Base-by-base conservation (phyloP, 495 filamentous ascomycete genomes). In the Daldinia grandis region DNA sequence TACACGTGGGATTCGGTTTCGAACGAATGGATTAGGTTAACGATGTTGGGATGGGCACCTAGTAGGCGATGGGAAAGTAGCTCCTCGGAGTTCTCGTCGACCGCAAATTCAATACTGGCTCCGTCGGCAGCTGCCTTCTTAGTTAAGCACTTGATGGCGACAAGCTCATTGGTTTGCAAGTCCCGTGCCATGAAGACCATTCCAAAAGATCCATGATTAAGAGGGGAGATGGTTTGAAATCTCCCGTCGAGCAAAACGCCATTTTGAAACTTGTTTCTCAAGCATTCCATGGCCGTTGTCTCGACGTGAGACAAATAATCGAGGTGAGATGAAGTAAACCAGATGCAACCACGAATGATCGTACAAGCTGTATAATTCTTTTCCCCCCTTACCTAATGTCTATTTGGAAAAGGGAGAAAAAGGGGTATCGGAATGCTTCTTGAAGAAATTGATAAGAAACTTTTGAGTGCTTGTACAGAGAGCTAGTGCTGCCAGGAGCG, bases 151-250 rank as follows among this genome's bases (percentile, higher is more conserved):
- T 99, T 99, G 85, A 99, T 90, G 57, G 95, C 95, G 63, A 99
- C 95, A 60, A 88, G 84, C 62, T 94, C 83, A 67, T 88, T 86
- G 63, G 90, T 97, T 69, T 81, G 71, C 63, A 83, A 85, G 80
- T 99, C 94, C 73, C 83, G 91, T 58, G 95, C 96, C 79, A 93
- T 88, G 80, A 97, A 97, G 71, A 99, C 95, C 91, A 97, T 94
- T 69, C 95, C 95, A 77, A 98, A 99, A 25, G 95, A 99, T 73
- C 95, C 95, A 86, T 98, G 93, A 76, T 99, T 98, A 82, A 99
- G 92, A 40, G 94, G 94, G 74, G 93, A 92, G 75, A 97, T 83
- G 42, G 93, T 95, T 79, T 91, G 87, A 79, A 95, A 99, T 63
- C 96, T 94, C 71, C 91, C 92, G 79, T 91, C 89, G 79, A 95